phyloP scores from a whole-genome alignment of 1,139 yeast species.

The Eremothecium cymbalariae region DNA sequence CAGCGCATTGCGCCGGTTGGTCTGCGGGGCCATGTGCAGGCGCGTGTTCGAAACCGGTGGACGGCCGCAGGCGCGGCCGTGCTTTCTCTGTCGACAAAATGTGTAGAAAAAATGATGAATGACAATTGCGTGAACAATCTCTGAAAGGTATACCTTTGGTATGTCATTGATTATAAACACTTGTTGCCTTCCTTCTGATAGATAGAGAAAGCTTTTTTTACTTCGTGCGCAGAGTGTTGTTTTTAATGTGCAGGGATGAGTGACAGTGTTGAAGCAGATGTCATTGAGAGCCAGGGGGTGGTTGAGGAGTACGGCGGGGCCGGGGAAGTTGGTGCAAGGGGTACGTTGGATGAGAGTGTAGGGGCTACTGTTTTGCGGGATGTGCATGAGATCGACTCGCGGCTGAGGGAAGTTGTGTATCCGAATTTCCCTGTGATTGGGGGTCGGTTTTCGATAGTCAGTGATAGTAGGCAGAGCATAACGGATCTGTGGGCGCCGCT shows the following conservation, averaged over 20 bases:
- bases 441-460: conserved; percentile 11
- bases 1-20: conserved; percentile 1
- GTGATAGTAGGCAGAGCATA: conserved; percentile 16
- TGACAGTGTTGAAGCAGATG: conserved; percentile 23
- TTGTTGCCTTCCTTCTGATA: conserved; percentile 35
- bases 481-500: conserved; percentile 31
- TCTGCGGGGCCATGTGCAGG: conserved; percentile 2
- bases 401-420: conserved; percentile 29
- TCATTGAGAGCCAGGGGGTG: conserved; percentile 18
- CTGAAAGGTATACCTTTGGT: conserved; percentile 26
- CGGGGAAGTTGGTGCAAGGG: conserved; percentile 15
- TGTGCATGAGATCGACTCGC: conserved; percentile 26
- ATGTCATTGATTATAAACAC: conserved; percentile 33
- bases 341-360: conserved; percentile 30
- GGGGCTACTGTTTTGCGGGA: conserved; percentile 28
- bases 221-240: conserved; percentile 2
- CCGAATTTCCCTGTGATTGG: conserved; percentile 25
- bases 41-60: conserved; percentile 10
- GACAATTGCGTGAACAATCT: conserved; percentile 34
- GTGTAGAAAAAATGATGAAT: conserved; percentile 31
- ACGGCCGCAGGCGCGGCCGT: background rate
- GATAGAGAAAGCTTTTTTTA: conserved; percentile 11
- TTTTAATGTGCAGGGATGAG: conserved; percentile 6
- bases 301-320: conserved; percentile 7
- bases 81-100: too few relatives aligned